These are phyloP conservation scores for Fraxinus paxiana DNA, from an alignment of 305 asterid species.

Conservation along the genomic window DNA sequence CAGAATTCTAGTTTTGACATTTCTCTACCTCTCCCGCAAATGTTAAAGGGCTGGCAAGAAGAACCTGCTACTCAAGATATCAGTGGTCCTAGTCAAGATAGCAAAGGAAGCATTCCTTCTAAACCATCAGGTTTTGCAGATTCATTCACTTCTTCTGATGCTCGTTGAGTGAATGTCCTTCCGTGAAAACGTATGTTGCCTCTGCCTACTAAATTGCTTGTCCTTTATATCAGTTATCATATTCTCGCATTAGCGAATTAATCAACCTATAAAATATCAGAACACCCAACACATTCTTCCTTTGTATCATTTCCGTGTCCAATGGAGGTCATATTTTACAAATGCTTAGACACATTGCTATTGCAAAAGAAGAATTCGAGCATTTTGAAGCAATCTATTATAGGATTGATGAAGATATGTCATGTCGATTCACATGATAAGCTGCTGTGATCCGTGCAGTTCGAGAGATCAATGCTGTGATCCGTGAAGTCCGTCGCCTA, in stretches of 20 bases:
- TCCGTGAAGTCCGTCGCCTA: neutral
- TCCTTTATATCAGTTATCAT: neutral
- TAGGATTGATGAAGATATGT: neutral
- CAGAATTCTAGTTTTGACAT: constrained; percentile 35
- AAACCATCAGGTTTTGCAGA: constrained; percentile 67
- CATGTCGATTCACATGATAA: neutral
- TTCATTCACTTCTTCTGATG: constrained; percentile 65
- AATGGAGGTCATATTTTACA: neutral
- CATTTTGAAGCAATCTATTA: neutral
- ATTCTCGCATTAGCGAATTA: neutral
- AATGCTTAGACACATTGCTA: neutral
- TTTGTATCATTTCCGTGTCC: neutral
- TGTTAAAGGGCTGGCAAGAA: constrained; percentile 74
- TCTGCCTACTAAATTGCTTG: neutral
- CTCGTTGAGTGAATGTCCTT: constrained; percentile 39
- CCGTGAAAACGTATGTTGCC: neutral
- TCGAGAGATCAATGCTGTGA: neutral
- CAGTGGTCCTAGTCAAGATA: constrained; percentile 51
- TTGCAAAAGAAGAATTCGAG: neutral
- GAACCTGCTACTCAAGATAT: constrained; percentile 35
- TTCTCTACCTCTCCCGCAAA: constrained; percentile 52
- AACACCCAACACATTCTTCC: neutral
- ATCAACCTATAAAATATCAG: neutral
- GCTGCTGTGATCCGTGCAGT: neutral
- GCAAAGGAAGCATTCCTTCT: constrained; percentile 64